Evolutionary conservation across 345 rosid genomes (phyloP).

Genomic region (Zanthoxylum bungeanum): DNA sequence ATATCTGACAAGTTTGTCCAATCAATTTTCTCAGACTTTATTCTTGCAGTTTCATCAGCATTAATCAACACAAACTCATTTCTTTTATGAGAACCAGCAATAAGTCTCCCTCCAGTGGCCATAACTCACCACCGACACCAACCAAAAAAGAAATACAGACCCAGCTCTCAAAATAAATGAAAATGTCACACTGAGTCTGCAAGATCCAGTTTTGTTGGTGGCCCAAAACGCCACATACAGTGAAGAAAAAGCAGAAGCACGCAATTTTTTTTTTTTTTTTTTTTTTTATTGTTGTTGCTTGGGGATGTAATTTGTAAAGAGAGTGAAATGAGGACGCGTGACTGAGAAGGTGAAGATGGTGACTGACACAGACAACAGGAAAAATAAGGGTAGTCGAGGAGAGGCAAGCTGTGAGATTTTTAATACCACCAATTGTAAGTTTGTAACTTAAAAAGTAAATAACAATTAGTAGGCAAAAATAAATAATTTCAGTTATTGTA

Average conservation of each 20-base stretch:
- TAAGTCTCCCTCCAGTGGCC: slow-evolving; percentile 87
- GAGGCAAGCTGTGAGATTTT: no score
- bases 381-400: no score
- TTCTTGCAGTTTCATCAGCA: slow-evolving; percentile 83
- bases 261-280: no score
- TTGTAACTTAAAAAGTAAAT: no score
- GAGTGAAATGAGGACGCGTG: no score
- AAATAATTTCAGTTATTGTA: no score
- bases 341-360: no score
- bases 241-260: not conserved
- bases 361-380: no score
- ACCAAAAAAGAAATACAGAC: not conserved
- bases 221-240: slow-evolving; percentile 14
- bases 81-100: slow-evolving; percentile 95
- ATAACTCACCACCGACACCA: slow-evolving; percentile 31
- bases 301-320: no score
- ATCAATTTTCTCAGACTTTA: slow-evolving; percentile 83
- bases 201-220: slow-evolving; percentile 30
- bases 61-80: slow-evolving; percentile 91
- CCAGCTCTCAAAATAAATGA: slow-evolving; percentile 10
- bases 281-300: no score
- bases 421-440: no score
- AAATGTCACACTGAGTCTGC: slow-evolving; percentile 13
- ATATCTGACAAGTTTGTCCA: slow-evolving; percentile 85
- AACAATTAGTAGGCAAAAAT: no score